Base-by-base conservation (phyloP, 192 early-diverging fungal species). In the Oehlia diaphana region DNA sequence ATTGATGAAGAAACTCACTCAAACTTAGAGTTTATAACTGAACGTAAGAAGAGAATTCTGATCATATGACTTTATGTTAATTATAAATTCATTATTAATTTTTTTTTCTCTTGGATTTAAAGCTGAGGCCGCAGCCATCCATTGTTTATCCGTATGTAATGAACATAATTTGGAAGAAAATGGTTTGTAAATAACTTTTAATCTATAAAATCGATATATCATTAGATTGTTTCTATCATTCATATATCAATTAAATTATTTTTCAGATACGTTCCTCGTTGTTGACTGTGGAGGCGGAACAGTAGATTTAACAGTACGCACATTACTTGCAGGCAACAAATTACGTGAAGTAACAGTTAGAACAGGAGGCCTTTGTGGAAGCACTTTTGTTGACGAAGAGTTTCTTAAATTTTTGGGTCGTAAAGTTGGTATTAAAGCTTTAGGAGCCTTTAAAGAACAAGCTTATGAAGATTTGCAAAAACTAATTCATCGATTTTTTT, bases 261-360 rank as follows among this genome's bases (percentile, higher is more conserved):
- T 21, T 31, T 31, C 37, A 68, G 66, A 68, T 35, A 68, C 66
- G 5, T 77, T 75, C 28, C 35, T 77, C 9, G 50, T 77, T 28
- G 35, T 39, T 33, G 76, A 77, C 65, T 66, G 65, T 63, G 76
- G 76, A 72, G 76, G 76, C 9, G 76, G 76, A 28, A 77, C 76
- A 16, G 76, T 77, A 21, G 76, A 77, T 77, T 47, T 84, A 81
- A 84, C 81, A 49, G 83, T 37, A 68, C 66, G 66, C 14, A 68
- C 28, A 26, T 37, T 68, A 31, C 66, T 68, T 6, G 23, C 13
- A 9, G 28, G 28, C 28, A 68, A 68, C 37, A 68, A 35, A 68
- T n/a, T 68, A 19, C 31, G 37, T 26, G 66, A 68, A 28, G 66
- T 12, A 35, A 68, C 66, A 2, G 66, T 68, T 19, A 28, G 66